Evolutionary conservation across 2,329 filamentous ascomycete genomes (phyloP).

Genomic region (Ophiostoma novo-ulmi): DNA sequence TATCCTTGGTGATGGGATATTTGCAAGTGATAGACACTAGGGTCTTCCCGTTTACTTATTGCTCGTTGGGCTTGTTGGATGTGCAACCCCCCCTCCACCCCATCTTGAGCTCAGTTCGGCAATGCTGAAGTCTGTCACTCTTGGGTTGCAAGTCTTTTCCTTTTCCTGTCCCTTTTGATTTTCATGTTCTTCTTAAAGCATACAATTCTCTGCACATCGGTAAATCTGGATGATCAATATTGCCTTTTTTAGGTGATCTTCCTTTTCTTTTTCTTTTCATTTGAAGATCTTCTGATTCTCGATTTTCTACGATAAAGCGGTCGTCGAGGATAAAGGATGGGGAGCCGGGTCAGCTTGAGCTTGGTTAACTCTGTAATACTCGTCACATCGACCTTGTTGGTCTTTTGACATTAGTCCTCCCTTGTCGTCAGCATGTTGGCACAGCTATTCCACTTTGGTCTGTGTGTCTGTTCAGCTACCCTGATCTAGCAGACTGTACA

Average conservation of each 20-base stretch:
- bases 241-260: background rate
- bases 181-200: background rate
- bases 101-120: background rate
- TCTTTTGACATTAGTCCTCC: background rate
- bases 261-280: no score
- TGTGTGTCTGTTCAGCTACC: background rate
- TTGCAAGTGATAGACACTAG: background rate
- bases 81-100: background rate
- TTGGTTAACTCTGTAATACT: background rate
- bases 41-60: conserved; percentile 5
- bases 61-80: background rate
- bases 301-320: no score
- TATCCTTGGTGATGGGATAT: background rate
- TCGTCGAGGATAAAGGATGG: background rate
- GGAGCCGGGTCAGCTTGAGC: background rate
- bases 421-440: background rate
- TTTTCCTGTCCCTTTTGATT: background rate
- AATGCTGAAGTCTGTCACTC: conserved; percentile 12
- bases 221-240: background rate
- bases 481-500: background rate
- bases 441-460: background rate
- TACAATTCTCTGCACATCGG: background rate
- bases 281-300: no score
- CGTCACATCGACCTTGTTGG: background rate
- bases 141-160: background rate